Conservation (phyloP, 2,329 filamentous ascomycete species). For the Penicillium sp. region DNA sequence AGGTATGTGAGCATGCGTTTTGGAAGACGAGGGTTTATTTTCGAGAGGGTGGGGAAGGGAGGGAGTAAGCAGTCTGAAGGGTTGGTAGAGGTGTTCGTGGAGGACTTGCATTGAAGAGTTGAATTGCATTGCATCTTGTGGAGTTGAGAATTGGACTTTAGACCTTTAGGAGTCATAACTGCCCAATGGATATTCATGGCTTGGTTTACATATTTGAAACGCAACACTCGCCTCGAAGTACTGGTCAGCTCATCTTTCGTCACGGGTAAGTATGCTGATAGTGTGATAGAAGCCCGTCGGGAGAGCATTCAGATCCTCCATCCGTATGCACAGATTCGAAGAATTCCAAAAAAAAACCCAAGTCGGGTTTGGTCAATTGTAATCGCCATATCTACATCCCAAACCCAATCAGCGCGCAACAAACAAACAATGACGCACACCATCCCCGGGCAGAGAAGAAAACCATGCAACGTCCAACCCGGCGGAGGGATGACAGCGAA, state of each 20-base stretch:
- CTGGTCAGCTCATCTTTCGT: neutral
- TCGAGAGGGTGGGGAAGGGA: conserved; percentile 2
- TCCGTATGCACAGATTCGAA: neutral
- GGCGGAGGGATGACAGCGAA: neutral
- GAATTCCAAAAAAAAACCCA: neutral
- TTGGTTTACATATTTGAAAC: neutral
- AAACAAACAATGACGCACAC: neutral
- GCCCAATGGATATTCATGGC: too few species aligned
- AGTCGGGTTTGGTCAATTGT: neutral
- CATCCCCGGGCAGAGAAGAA: neutral
- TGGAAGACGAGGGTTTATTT: conserved; percentile 42
- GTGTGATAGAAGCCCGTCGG: neutral
- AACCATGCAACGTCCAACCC: neutral
- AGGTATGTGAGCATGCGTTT: conserved; percentile 38
- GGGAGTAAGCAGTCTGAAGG: neutral
- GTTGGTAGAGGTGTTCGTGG: neutral
- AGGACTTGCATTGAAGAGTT: neutral
- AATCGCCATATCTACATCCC: conserved; percentile 11
- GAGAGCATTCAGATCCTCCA: neutral
- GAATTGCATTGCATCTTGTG: neutral
- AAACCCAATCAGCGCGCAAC: neutral
- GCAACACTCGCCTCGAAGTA: neutral
- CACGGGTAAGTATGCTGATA: too few species aligned
- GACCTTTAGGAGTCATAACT: neutral
- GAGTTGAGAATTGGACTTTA: neutral